These are phyloP conservation scores for Termitomyces titanicus DNA, from an alignment of 768 basidiomycete species.

Conservation along the genomic window DNA sequence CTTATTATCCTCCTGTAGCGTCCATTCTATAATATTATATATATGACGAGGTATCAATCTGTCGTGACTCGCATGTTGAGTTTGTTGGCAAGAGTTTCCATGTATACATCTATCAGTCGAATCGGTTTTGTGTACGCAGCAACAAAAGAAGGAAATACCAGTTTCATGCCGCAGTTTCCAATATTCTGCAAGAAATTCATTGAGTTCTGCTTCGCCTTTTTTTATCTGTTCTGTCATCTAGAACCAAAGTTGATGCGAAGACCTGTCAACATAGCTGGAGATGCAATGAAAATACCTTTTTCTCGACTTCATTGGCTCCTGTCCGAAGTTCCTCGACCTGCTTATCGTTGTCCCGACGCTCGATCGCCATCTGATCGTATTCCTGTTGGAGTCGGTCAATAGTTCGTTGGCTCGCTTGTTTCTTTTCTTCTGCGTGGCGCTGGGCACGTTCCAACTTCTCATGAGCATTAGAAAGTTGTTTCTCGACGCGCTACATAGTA, in stretches of 20 bases:
- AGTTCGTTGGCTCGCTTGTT: constrained; percentile 63
- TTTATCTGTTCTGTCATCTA: constrained; percentile 80
- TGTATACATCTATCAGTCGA: constrained; percentile 61
- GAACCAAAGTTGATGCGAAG: neutral
- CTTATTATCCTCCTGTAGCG: neutral
- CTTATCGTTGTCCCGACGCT: constrained; percentile 74
- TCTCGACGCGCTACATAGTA: constrained; percentile 64
- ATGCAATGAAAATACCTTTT: constrained; percentile 42
- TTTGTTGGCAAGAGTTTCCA: constrained; percentile 83
- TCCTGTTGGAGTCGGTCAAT: constrained; percentile 75
- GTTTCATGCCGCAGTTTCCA: constrained; percentile 77
- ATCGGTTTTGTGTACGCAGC: constrained; percentile 2
- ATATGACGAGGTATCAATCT: constrained; percentile 7
- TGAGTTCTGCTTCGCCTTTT: constrained; percentile 73
- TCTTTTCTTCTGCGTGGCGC: constrained; percentile 77
- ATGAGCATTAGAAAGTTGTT: constrained; percentile 76
- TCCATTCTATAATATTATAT: neutral
- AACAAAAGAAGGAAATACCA: constrained; percentile 36
- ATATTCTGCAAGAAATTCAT: constrained; percentile 78
- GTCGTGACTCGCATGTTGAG: constrained; percentile 51
- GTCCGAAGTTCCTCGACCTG: constrained; percentile 72
- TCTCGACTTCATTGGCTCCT: constrained; percentile 66
- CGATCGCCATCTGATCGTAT: constrained; percentile 74
- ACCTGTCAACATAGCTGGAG: neutral
- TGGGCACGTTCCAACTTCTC: constrained; percentile 81